Percentiles rank a stretch among this genome's conserved stretches.
phyloP scores from a whole-genome alignment of 305 asterid genomes.

The Rubia balearica region DNA sequence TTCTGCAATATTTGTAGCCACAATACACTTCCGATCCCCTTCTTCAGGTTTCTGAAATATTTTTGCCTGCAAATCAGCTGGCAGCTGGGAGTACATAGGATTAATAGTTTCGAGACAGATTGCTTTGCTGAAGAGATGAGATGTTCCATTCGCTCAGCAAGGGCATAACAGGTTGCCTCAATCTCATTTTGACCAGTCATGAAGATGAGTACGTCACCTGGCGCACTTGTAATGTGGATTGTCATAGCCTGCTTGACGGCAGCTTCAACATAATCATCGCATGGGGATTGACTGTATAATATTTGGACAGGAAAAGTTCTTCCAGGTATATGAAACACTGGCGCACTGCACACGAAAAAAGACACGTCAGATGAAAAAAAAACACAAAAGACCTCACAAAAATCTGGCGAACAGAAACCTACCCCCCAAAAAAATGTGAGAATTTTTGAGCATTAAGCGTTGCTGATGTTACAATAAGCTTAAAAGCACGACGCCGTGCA shows the following conservation, averaged over 20 bases:
- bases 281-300: constrained; percentile 76
- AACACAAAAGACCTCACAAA: too few species aligned
- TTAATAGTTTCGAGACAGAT: constrained; percentile 66
- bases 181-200: constrained; percentile 99
- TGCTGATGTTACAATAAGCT: constrained; percentile 96
- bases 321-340: constrained; percentile 93
- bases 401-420: constrained; percentile 12
- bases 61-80: constrained; percentile 96
- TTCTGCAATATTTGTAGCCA: constrained; percentile 96
- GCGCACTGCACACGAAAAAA: constrained; percentile 49
- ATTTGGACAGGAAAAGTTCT: constrained; percentile 84
- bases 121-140: constrained; percentile 59
- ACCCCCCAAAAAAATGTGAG: constrained; percentile 94
- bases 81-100: constrained; percentile 95
- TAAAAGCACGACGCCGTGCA: constrained; percentile 90
- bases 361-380: not conserved
- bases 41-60: constrained; percentile 91
- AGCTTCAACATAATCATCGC: constrained; percentile 95
- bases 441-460: constrained; percentile 91
- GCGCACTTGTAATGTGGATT: constrained; percentile 84
- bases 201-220: constrained; percentile 91
- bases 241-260: constrained; percentile 95
- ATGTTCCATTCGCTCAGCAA: constrained; percentile 87
- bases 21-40: constrained; percentile 87
- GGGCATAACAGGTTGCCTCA: constrained; percentile 93